phyloP scores from a whole-genome alignment of 176 grass and related monocot genomes.

The Secale cereale region DNA sequence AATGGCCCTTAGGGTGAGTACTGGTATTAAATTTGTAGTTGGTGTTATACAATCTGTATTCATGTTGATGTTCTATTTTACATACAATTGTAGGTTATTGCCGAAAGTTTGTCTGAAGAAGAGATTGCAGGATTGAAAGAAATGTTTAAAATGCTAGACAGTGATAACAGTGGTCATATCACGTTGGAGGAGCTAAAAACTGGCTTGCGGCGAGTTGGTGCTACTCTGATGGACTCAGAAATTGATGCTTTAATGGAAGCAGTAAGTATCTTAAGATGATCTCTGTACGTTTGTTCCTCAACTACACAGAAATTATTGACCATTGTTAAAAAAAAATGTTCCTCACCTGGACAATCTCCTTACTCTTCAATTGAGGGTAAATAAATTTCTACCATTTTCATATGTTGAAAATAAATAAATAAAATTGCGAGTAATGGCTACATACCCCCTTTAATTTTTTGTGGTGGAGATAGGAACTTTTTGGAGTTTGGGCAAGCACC shows the following conservation, averaged over 20 bases:
- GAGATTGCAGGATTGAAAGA: conserved; percentile 80
- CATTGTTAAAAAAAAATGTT: background rate
- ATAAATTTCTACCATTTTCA: background rate
- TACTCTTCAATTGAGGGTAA: background rate
- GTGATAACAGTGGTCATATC: conserved; percentile 72
- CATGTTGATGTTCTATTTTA: background rate
- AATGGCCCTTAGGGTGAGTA: conserved; percentile 72
- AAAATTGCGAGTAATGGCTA: background rate
- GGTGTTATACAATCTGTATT: conserved; percentile 1
- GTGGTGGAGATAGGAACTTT: background rate
- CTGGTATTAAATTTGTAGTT: background rate
- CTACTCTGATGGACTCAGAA: conserved; percentile 71
- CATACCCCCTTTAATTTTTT: background rate
- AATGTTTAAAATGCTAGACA: conserved; percentile 87
- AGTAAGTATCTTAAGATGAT: conserved; percentile 40
- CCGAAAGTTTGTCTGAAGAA: conserved; percentile 73
- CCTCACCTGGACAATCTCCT: background rate
- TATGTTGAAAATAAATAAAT: background rate
- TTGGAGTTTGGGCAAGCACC: background rate
- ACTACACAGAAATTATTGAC: background rate
- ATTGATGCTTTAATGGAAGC: conserved; percentile 71
- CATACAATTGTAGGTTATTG: conserved; percentile 55
- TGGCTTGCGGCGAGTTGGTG: conserved; percentile 63
- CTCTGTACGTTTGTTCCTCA: background rate
- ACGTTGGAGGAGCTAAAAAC: conserved; percentile 70